These are phyloP conservation scores for Panus rudis DNA, from an alignment of 768 basidiomycete species.

Conservation along the genomic window DNA sequence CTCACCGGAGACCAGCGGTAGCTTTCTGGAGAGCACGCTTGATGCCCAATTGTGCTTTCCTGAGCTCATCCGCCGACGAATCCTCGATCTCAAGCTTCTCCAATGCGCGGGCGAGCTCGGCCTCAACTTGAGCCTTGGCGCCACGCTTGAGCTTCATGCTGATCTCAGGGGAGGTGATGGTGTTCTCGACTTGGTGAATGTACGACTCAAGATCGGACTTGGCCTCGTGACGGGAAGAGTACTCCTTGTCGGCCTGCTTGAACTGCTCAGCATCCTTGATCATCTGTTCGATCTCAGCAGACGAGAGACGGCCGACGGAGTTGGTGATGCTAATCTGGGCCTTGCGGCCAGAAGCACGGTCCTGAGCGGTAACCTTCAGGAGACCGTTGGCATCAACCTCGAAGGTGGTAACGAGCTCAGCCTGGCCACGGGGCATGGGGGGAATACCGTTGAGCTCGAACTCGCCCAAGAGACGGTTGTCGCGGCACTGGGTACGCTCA, in stretches of 20 bases:
- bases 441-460: slow-evolving; percentile 99
- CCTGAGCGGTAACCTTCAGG: slow-evolving; percentile 96
- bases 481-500: slow-evolving; percentile 98
- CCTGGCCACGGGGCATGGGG: slow-evolving; percentile 98
- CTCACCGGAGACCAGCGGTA: slow-evolving; percentile 79
- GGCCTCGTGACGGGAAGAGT: slow-evolving; percentile 95
- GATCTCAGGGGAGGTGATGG: slow-evolving; percentile 93
- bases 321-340: slow-evolving; percentile 98
- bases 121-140: slow-evolving; percentile 89
- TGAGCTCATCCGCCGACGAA: slow-evolving; percentile 87
- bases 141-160: slow-evolving; percentile 99
- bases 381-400: slow-evolving; percentile 99
- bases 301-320: slow-evolving; percentile 97
- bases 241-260: slow-evolving; percentile 96
- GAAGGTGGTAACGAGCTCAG: slow-evolving; percentile 98
- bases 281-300: slow-evolving; percentile 99
- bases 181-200: slow-evolving; percentile 93
- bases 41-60: slow-evolving; percentile 91
- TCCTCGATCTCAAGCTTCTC: slow-evolving; percentile 99
- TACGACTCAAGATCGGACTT: slow-evolving; percentile 98
- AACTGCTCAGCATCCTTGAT: slow-evolving; percentile 99
- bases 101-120: slow-evolving; percentile 94
- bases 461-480: slow-evolving; percentile 98
- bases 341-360: slow-evolving; percentile 98
- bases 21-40: slow-evolving; percentile 98